Evolutionary conservation across 2,329 filamentous ascomycete species (phyloP).

Genomic region (Venturia effusa): DNA sequence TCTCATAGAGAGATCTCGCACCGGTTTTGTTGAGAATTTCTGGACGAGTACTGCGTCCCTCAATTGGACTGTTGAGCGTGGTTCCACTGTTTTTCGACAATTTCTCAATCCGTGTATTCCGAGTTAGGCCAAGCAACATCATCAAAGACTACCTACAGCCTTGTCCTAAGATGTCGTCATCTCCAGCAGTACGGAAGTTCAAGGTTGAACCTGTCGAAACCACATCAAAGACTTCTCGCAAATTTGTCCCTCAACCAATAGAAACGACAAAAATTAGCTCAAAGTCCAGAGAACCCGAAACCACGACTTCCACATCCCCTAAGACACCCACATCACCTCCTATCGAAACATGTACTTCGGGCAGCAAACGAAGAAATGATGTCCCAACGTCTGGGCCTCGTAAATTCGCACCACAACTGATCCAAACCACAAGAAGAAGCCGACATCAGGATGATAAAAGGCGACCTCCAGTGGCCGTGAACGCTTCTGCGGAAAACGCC

Average conservation of each 20-base stretch:
- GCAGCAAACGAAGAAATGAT: constrained; percentile 14
- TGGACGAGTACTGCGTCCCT: not conserved
- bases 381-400: constrained; percentile 7
- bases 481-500: not conserved
- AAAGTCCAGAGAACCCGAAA: constrained; percentile 4
- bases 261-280: constrained; percentile 57
- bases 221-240: constrained; percentile 17
- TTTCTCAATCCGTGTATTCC: not conserved
- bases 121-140: not conserved
- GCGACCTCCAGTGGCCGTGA: not conserved
- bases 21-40: not conserved
- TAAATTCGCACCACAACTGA: constrained; percentile 21
- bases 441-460: not conserved
- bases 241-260: constrained; percentile 57
- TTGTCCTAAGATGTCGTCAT: constrained; percentile 13
- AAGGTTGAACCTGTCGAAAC: constrained; percentile 27
- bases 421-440: constrained; percentile 18
- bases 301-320: constrained; percentile 21
- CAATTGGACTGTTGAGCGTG: not conserved
- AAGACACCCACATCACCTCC: constrained; percentile 35
- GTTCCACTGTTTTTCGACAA: not conserved
- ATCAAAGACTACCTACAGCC: not conserved
- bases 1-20: not conserved
- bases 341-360: constrained; percentile 24
- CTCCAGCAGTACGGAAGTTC: constrained; percentile 24